Base-by-base conservation (phyloP, 2,329 filamentous ascomycete genomes). In the Daldinia eschscholtzii region DNA sequence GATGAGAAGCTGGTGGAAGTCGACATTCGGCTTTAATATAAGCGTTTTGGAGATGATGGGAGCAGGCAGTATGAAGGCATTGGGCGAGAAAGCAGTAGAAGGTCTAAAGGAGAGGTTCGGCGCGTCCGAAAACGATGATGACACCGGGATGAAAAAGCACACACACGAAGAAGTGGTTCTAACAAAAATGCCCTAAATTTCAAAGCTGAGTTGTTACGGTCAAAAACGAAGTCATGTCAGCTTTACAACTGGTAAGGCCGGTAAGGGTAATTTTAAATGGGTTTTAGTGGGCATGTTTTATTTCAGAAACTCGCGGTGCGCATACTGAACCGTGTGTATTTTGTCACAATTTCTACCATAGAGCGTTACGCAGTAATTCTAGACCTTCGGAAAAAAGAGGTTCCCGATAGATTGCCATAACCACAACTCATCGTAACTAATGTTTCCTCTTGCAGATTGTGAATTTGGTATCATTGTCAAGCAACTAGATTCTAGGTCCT, bases 401-500 rank as follows among this genome's bases (percentile, higher is more conserved):
- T 9, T 35, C 7, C 7, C 7, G 33, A 10, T 35, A 7, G n/a
- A 5, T 42, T 42, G 5, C n/a, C n/a, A 42, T n/a, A 6, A 6
- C 6, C 12, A 12, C 23, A 26, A 23, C 42, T 20, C 9, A 5
- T 15, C 20, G 26, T 6, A 0, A 5, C 12, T 18, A 15, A 46
- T 5, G 26, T 26, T 23, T 10, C 12, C 4, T 13, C 13, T 26
- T 15, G 15, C 20, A 12, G 4, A 46, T 26, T 26, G 44, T 28
- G 12, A 46, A 23, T 26, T 26, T 13, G 23, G 20, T 26, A 46
- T 46, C 44, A 46, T 26, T 46, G 20, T 13, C 20, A 23, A 15
- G 10, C 20, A 12, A 26, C 13, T 26, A 26, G 30, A 50, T 30
- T 50, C 58, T 67, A 59, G 33, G 37, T 26, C 53, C 20, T 65